Evolutionary conservation across 345 rosid genomes (phyloP).

Genomic region (Syzygium jambos): DNA sequence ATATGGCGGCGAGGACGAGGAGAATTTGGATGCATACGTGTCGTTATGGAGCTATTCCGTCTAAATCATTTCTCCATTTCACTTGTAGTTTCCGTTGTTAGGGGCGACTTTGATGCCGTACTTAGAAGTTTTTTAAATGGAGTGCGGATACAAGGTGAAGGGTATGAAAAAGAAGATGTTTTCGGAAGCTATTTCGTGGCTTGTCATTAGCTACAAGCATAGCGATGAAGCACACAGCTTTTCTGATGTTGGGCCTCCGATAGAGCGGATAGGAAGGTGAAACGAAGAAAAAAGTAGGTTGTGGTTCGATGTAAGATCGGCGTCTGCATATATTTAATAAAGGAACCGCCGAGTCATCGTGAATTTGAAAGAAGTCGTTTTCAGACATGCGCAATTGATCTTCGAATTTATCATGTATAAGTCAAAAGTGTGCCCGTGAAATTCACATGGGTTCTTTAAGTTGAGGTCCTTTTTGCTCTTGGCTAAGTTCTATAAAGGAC

Average conservation of each 20-base stretch:
- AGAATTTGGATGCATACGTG: slow-evolving; percentile 28
- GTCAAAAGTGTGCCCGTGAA: background rate
- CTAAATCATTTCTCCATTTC: background rate
- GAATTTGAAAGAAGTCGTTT: background rate
- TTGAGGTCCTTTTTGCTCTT: rapidly evolving
- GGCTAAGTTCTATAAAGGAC: background rate
- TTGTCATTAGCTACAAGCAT: background rate
- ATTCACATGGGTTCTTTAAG: background rate
- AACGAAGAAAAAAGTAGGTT: background rate
- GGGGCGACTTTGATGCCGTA: background rate
- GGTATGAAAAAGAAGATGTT: background rate
- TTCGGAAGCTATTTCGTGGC: background rate
- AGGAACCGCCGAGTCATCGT: background rate
- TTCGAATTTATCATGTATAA: background rate
- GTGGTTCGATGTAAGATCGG: background rate
- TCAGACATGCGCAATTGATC: background rate
- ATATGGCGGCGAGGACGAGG: slow-evolving; percentile 14
- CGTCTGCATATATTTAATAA: background rate
- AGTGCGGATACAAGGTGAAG: background rate
- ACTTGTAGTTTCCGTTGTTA: background rate
- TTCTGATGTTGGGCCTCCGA: background rate
- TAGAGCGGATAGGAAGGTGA: background rate
- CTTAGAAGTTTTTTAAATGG: background rate
- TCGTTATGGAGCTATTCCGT: slow-evolving; percentile 45
- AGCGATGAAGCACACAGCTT: background rate